Evolutionary conservation across 1,284 basidiomycete species (phyloP).

Genomic region (Inonotus hispidus): DNA sequence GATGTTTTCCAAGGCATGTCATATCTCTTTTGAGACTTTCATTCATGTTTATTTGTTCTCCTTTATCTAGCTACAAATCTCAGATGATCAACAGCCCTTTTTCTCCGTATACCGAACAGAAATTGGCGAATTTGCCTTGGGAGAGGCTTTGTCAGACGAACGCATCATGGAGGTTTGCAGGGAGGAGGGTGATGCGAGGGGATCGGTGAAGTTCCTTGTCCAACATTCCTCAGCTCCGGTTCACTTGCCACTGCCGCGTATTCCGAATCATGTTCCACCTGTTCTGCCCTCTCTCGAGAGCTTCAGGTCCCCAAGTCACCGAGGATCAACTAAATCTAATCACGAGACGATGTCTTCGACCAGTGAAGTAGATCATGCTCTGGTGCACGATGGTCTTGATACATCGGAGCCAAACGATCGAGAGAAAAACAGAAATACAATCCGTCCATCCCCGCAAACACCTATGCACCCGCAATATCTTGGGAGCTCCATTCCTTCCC

Average conservation of each 20-base stretch:
- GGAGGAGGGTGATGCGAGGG: slow-evolving; percentile 65
- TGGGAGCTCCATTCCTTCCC: slow-evolving; percentile 25
- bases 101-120: slow-evolving; percentile 84
- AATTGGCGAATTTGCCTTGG: slow-evolving; percentile 70
- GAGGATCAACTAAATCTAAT: slow-evolving; percentile 46
- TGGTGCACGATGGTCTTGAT: slow-evolving; percentile 50
- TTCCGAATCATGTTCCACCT: slow-evolving; percentile 34
- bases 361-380: slow-evolving; percentile 48
- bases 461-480: slow-evolving; percentile 12
- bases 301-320: slow-evolving; percentile 38
- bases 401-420: slow-evolving; percentile 56
- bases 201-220: slow-evolving; percentile 77
- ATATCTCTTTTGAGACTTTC: slow-evolving; percentile 9
- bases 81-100: slow-evolving; percentile 73
- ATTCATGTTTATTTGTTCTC: slow-evolving; percentile 13
- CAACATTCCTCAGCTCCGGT: slow-evolving; percentile 57
- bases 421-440: slow-evolving; percentile 40
- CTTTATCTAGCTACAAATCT: slow-evolving; percentile 64
- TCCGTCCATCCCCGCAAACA: slow-evolving; percentile 32
- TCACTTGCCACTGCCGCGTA: slow-evolving; percentile 40
- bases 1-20: slow-evolving; percentile 75
- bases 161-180: slow-evolving; percentile 68
- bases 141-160: slow-evolving; percentile 65
- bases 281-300: slow-evolving; percentile 33
- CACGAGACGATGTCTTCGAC: slow-evolving; percentile 65